Evolutionary conservation across 1,284 basidiomycete genomes (phyloP).

Genomic region (Mrakiaceae sp.): DNA sequence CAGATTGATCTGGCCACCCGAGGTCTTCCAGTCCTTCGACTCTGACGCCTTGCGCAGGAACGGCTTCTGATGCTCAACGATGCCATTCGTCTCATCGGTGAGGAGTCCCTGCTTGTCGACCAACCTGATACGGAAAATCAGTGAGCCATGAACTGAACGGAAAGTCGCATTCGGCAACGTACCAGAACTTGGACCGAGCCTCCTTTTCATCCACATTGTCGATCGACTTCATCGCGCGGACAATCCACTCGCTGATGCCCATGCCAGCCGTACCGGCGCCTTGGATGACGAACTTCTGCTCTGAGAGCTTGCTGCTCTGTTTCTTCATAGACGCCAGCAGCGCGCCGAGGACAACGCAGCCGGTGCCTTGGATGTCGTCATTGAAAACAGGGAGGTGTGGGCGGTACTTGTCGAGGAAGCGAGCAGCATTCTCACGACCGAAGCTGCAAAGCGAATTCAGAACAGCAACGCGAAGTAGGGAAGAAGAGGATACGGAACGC

Average conservation of each 20-base stretch:
- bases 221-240: background rate
- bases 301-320: constrained; percentile 52
- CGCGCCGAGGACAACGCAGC: constrained; percentile 65
- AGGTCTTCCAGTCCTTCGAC: constrained; percentile 37
- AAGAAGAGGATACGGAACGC: background rate
- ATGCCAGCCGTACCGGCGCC: constrained; percentile 64
- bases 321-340: constrained; percentile 35
- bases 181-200: constrained; percentile 53
- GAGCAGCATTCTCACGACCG: background rate
- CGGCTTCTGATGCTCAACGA: background rate
- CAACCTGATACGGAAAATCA: constrained; percentile 26
- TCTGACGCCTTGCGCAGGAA: constrained; percentile 41
- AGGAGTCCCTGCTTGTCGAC: constrained; percentile 35
- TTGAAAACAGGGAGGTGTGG: constrained; percentile 60
- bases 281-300: constrained; percentile 58
- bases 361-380: constrained; percentile 69
- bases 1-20: constrained; percentile 42
- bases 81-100: constrained; percentile 39
- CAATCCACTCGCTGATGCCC: constrained; percentile 42
- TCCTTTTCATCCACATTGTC: constrained; percentile 33
- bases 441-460: constrained; percentile 30
- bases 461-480: constrained; percentile 36
- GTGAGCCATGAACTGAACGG: too few relatives aligned
- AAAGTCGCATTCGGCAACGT: too few relatives aligned
- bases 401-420: constrained; percentile 40